phyloP scores from a whole-genome alignment of 768 basidiomycete species.

The Agaricus blazei region DNA sequence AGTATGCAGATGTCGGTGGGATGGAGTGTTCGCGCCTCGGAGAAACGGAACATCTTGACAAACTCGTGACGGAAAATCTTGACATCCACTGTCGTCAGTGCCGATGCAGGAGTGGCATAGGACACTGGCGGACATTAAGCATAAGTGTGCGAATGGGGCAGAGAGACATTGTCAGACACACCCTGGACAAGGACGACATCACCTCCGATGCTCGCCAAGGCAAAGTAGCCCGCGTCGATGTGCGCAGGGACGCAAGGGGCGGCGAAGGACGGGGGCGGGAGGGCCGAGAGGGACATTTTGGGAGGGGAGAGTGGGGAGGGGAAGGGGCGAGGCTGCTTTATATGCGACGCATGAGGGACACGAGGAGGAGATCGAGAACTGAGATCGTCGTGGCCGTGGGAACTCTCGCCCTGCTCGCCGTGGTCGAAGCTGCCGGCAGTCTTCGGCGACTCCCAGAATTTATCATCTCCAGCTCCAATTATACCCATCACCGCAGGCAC shows the following conservation, averaged over 20 bases:
- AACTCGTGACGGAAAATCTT: slow-evolving; percentile 59
- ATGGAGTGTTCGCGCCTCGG: slow-evolving; percentile 39
- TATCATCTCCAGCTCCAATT: no score
- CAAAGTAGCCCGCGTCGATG: slow-evolving; percentile 37
- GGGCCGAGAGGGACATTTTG: slow-evolving; percentile 6
- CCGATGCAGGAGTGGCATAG: slow-evolving; percentile 33
- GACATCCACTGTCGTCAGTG: slow-evolving; percentile 42
- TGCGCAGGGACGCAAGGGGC: slow-evolving; percentile 24
- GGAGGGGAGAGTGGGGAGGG: slow-evolving; percentile 3
- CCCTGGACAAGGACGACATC: slow-evolving; percentile 61
- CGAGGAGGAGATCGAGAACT: slow-evolving; percentile 27
- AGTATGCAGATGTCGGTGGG: slow-evolving; percentile 47
- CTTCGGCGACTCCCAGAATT: no score
- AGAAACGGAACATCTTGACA: slow-evolving; percentile 57
- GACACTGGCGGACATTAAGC: slow-evolving; percentile 25
- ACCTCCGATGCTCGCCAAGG: slow-evolving; percentile 53
- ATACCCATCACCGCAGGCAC: neutral
- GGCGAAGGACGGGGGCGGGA: slow-evolving; percentile 1
- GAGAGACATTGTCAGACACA: slow-evolving; percentile 30
- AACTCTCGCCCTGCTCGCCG: neutral
- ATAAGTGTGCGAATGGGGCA: slow-evolving; percentile 1
- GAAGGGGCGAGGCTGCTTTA: slow-evolving; percentile 40
- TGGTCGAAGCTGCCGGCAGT: neutral
- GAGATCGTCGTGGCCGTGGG: neutral
- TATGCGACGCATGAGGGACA: slow-evolving; percentile 32